These are phyloP conservation scores for Benincasa hispida DNA, from an alignment of 306 rosid species.

Conservation along the genomic window DNA sequence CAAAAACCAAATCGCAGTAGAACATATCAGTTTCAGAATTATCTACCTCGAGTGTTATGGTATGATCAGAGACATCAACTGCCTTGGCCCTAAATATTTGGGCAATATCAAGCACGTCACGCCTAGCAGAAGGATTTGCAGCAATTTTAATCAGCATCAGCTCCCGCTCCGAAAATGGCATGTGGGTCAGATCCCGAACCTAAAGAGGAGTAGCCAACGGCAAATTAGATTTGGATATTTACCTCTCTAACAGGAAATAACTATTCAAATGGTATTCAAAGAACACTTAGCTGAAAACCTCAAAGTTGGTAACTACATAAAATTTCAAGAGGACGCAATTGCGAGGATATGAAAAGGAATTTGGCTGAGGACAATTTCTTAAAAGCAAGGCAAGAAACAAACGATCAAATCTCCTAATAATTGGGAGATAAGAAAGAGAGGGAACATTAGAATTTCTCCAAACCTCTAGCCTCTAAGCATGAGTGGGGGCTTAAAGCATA, in stretches of 20 bases:
- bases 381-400: neutral
- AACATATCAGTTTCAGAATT: neutral
- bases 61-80: slow-evolving; percentile 51
- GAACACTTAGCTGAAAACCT: neutral
- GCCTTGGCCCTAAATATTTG: slow-evolving; percentile 45
- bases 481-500: neutral
- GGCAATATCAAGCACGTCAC: slow-evolving; percentile 50
- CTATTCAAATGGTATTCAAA: neutral
- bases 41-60: slow-evolving; percentile 39
- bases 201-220: slow-evolving; percentile 13
- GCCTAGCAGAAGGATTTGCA: slow-evolving; percentile 38
- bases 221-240: neutral
- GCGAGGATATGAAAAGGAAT: neutral
- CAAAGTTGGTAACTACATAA: neutral
- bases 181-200: slow-evolving; percentile 34
- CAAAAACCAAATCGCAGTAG: neutral
- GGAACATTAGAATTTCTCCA: neutral
- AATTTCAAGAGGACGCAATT: neutral
- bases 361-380: neutral
- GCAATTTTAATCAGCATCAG: slow-evolving; percentile 48
- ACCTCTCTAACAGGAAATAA: neutral
- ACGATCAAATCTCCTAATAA: neutral
- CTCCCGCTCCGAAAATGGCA: slow-evolving; percentile 46
- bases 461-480: neutral
- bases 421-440: neutral